Base-by-base conservation (phyloP, 306 rosid species). In the Rosa persica region DNA sequence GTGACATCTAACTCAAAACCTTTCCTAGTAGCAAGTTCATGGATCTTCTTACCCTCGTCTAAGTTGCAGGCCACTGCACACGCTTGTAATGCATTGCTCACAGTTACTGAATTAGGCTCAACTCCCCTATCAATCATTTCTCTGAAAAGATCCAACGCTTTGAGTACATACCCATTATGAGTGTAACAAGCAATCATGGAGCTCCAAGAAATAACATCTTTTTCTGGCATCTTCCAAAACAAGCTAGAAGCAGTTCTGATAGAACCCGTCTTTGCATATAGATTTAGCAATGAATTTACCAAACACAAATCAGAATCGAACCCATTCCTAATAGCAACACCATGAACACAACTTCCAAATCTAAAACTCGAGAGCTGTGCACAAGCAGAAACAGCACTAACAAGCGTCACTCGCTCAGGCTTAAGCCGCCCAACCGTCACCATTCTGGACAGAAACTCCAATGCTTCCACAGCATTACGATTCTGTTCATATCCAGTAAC, bases 161-260 rank as follows among this genome's bases (percentile, higher is more conserved):
- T 52, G 44, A 79, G 69, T 79, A 79, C 88, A 52, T 77, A 85
- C 62, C 92, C 93, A 49, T 91, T 90, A 47, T 85, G 88, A 55
- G 93, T 84, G 85, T 83, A 85, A 79, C 93, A 93, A 5, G 96
- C 92, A 71, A 93, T 76, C 90, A 93, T 89, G 65, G 97, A 85
- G 88, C 96, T 91, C 93, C 98, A 91, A 44, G 98, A 89, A 82
- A 93, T 72, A 38, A 93, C 77, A 88, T 93, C 97, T 83, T 83
- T 87, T 46, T 73, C 61, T 5, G 79, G 79, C 88, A 90, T 90
- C 80, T 70, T 84, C 82, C 75, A 67, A 72, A 90, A 92, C 86
- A 92, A 84, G 75, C 78, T 83, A 69, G 78, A 73, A 17, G 94
- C 96, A 80, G 34, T 79, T 81, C 82, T 83, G 46, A 83, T 27